These are phyloP conservation scores for Dryadomyces sulphureus DNA, from an alignment of 2,329 filamentous ascomycete genomes.

Conservation along the genomic window DNA sequence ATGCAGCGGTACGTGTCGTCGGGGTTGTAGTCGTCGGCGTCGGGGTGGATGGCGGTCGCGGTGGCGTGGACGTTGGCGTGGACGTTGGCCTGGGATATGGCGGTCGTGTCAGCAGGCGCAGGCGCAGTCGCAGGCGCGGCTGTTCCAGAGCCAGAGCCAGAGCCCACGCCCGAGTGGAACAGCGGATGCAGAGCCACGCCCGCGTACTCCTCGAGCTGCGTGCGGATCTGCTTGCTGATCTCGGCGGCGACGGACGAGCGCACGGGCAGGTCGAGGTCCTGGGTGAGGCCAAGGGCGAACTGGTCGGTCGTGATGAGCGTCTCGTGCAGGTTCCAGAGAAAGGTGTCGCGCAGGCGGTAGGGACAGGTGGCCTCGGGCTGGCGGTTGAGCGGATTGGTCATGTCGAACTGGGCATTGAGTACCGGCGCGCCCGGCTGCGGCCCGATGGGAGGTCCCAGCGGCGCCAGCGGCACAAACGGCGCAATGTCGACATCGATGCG, in stretches of 20 bases:
- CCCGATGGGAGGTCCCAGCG: conserved; percentile 11
- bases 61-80: conserved; percentile 44
- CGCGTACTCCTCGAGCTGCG: conserved; percentile 90
- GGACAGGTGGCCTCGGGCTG: conserved; percentile 65
- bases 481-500: conserved; percentile 90
- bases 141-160: not conserved
- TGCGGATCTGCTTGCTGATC: conserved; percentile 87
- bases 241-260: conserved; percentile 54
- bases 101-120: too few species aligned
- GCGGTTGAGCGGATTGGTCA: conserved; percentile 63
- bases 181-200: conserved; percentile 86
- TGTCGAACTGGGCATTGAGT: conserved; percentile 49
- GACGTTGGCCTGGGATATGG: conserved; percentile 42
- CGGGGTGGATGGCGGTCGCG: conserved; percentile 47
- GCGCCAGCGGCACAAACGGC: conserved; percentile 47
- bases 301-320: conserved; percentile 87
- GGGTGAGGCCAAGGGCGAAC: conserved; percentile 80
- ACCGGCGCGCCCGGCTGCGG: conserved; percentile 32
- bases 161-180: conserved; percentile 49
- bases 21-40: conserved; percentile 66
- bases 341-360: conserved; percentile 86
- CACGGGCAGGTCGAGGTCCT: conserved; percentile 83
- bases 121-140: not conserved
- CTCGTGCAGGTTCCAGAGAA: conserved; percentile 96
- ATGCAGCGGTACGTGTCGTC: conserved; percentile 94